Evolutionary conservation across 257 asterid species (phyloP), one percentile per base, ranked within the genome.

Genomic region (Leonotis leonurus): DNA sequence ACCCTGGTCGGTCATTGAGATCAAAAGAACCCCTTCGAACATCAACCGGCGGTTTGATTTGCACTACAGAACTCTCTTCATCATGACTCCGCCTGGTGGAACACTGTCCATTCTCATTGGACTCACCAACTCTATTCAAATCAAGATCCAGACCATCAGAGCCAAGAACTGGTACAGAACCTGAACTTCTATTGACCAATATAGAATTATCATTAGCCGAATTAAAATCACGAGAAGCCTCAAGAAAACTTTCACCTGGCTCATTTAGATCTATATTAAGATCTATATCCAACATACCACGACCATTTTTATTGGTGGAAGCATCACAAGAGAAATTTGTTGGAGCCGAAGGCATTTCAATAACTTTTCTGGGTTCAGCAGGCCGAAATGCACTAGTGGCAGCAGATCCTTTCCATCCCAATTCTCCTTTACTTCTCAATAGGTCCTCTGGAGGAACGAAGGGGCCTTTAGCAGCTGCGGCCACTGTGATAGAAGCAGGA

Each of bases 361-460:
- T 65, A 51, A 68, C 77, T 71, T 83, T 91, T 57, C 97, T 59
- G 53, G 99, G 97, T 73, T 92, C 99, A 21, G 99, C 99, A 8
- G 97, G 99, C n/a, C 99, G 83, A 71, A 92, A 92, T 22, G 99
- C 97, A 71, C 99, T 92, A 6, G 99, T 92, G 17, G 93, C 89
- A 36, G 99, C 97, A 35, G 99, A 89, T 6, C 98, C 99, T 71
- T 83, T 89, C 99, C 99, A 92, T 30, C 97, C 94, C 32, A 86
- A 77, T 60, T 83, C 97, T 55, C 83, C 96, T 82, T 70, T 92
- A 53, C 58, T 79, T 73, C 83, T 83, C 80, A 92, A 53, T 37
- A 92, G 73, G 75, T 88, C 99, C n/a, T 80, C 97, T 2, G 90
- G 95, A 43, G 95, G 97, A 73, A 83, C 82, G 73, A 86, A 92